Evolutionary conservation across 352 stramenopile species (phyloP).

Genomic region (Globisporangium spinosum): DNA sequence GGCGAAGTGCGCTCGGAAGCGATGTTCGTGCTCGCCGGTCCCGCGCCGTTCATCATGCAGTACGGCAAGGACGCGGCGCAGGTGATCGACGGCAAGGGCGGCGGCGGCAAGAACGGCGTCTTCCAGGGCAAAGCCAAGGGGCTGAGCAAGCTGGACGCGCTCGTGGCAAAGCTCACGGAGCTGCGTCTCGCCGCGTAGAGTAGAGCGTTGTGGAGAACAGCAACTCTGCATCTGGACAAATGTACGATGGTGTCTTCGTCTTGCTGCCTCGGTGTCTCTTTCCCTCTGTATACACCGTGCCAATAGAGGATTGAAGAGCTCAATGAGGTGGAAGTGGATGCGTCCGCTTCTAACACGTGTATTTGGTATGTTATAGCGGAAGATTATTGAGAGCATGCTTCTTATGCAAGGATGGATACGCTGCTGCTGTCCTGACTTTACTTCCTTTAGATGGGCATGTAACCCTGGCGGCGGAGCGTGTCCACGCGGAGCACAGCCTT

Average conservation of each 20-base stretch:
- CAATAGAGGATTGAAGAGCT: neutral
- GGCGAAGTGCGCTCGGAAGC: conserved; percentile 49
- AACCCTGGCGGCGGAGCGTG: conserved; percentile 41
- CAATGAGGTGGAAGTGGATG: neutral
- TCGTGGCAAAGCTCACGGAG: conserved; percentile 43
- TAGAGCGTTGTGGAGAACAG: neutral
- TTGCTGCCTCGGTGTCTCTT: no score
- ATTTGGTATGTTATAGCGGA: neutral
- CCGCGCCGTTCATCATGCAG: conserved; percentile 44
- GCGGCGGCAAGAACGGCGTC: conserved; percentile 66
- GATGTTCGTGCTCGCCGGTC: conserved; percentile 66
- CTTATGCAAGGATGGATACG: neutral
- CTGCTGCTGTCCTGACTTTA: neutral
- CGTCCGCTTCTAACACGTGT: conserved; percentile 6
- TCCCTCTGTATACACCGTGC: neutral
- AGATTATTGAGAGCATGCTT: neutral
- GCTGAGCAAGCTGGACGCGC: conserved; percentile 40
- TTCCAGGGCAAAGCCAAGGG: conserved; percentile 78
- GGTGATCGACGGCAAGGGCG: conserved; percentile 71
- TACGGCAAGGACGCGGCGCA: conserved; percentile 52
- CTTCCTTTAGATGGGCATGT: conserved; percentile 34
- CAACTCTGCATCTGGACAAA: no score
- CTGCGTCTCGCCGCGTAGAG: conserved; percentile 20
- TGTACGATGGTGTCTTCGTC: no score
- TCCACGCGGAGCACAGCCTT: conserved; percentile 46